Conservation (phyloP, 129 eudicot species). For the Ambrosia trifida region DNA sequence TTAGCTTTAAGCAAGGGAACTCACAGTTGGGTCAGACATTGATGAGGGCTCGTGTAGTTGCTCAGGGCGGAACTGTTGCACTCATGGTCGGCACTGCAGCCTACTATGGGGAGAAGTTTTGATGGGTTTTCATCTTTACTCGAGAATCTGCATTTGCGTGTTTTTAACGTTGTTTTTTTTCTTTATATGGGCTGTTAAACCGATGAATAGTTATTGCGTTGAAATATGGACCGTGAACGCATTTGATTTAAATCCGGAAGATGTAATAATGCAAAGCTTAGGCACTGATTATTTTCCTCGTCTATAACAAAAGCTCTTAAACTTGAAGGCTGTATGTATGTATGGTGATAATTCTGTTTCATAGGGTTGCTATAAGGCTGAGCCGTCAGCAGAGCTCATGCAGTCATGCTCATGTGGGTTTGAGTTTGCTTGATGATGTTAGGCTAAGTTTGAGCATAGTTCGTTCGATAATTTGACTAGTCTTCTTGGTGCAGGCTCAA, state of each 20-base stretch:
- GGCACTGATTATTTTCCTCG: constrained; percentile 13
- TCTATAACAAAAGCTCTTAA: background rate
- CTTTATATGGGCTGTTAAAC: constrained; percentile 25
- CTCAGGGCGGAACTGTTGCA: constrained; percentile 95
- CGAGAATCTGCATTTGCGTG: constrained; percentile 19
- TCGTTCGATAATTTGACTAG: no score
- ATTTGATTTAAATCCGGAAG: constrained; percentile 7
- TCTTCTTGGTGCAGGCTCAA: no score
- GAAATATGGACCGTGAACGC: constrained; percentile 8
- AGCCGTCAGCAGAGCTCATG: background rate
- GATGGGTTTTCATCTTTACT: constrained; percentile 12
- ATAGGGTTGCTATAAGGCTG: background rate
- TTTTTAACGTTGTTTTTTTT: constrained; percentile 4
- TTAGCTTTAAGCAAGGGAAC: constrained; percentile 86
- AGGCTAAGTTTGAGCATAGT: no score
- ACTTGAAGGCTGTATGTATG: background rate
- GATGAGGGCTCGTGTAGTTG: constrained; percentile 97
- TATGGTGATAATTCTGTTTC: background rate
- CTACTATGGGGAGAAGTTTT: constrained; percentile 74
- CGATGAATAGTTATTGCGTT: constrained; percentile 5
- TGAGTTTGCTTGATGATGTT: no score
- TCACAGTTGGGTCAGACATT: constrained; percentile 82
- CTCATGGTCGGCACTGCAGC: constrained; percentile 97
- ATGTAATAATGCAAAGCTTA: constrained; percentile 8
- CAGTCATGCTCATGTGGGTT: no score